Base-by-base conservation (phyloP, 2,329 filamentous ascomycete species). In the Aspergillus quadrilineatus region DNA sequence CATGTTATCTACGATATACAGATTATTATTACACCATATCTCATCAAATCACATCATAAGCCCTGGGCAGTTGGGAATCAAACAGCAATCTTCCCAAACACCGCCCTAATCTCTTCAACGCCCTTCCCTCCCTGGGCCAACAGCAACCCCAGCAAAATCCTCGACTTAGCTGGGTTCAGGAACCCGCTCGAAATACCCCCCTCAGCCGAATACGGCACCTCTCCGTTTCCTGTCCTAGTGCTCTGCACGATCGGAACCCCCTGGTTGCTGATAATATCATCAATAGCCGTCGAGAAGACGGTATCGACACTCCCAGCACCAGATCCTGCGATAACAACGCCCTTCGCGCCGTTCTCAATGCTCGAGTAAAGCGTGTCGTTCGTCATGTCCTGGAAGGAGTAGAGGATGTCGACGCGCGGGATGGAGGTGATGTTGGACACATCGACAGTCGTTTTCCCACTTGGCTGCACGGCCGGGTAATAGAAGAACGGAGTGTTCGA, bases 401-500 rank as follows among this genome's bases (percentile, higher is more conserved):
- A 68, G 5, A 68, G 58, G 34, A 68, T 68, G 43, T 67, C 65
- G 29, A 68, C 66, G 2, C 66, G 57, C 2, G 66, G 66, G n/a
- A 68, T 60, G 1, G 50, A 12, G n/a, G 57, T 53, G 42, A 67
- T 28, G n/a, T 57, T 52, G 10, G 53, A 22, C 7, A 64, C 51
- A 46, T 68, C 59, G 39, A 62, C 43, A 6, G 42, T 14, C 4
- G 59, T 60, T 65, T 79, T 77, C 51, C 79, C 77, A 22, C 79
- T 68, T 10, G 84, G 80, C 44, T 75, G 71, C 2, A 77, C 73
- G 0, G 84, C 75, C 8, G 77, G 75, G 63, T 79, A 87, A 75
- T 82, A 87, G 75, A 86, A 87, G 63, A 82, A 79, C 0, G 85
- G 83, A 37, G 79, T 75, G 56, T 84, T 76, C 63, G 84, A 80